Conservation (phyloP, 2,329 filamentous ascomycete species). For the Meredithiella fracta region DNA sequence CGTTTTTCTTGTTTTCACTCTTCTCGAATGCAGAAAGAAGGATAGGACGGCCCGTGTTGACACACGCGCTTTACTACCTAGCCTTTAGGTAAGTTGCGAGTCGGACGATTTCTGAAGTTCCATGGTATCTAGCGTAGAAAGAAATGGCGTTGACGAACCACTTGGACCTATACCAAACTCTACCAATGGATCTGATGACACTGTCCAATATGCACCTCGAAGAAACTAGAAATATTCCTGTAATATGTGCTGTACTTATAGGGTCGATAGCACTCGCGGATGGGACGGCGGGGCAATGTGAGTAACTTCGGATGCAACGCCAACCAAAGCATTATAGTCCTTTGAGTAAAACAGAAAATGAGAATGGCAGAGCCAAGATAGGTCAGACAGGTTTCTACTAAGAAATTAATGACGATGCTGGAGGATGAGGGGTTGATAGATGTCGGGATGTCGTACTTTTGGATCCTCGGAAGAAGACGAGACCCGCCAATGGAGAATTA, state of each 20-base stretch:
- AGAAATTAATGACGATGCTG: background rate
- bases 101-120: too few species aligned
- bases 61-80: too few species aligned
- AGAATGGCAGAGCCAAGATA: background rate
- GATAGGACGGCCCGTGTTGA: too few species aligned
- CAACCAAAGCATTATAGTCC: background rate
- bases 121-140: background rate
- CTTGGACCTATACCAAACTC: background rate
- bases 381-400: background rate
- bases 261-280: background rate
- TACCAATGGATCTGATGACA: too few species aligned
- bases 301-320: slow-evolving; percentile 1
- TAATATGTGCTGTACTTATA: background rate
- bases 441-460: background rate
- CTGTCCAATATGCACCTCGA: background rate
- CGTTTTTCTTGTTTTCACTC: too few species aligned
- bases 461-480: background rate
- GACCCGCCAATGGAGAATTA: background rate
- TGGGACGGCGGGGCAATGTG: background rate
- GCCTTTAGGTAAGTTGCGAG: too few species aligned
- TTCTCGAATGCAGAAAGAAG: too few species aligned
- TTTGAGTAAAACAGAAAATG: background rate
- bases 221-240: background rate
- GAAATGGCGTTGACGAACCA: background rate
- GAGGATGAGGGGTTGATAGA: background rate